Evolutionary conservation across 78 protist genomes (phyloP).

Genomic region (Dictyostelium firmibasis): DNA sequence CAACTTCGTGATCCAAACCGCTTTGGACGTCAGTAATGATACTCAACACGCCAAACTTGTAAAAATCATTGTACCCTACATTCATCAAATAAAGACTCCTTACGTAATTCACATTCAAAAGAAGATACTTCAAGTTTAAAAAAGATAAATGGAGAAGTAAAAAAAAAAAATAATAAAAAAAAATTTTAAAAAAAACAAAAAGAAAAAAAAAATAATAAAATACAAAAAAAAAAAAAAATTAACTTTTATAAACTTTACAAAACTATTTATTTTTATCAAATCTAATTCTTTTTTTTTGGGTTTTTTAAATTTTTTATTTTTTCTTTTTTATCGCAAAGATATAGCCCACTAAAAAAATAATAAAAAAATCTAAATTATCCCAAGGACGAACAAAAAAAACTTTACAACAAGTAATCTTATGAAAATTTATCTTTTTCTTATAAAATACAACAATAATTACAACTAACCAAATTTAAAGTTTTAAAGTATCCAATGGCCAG

Average conservation of each 20-base stretch:
- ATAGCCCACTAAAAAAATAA: too few relatives aligned
- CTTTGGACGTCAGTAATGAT: conserved; percentile 88
- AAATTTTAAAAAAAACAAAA: too few relatives aligned
- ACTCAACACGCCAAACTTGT: conserved; percentile 69
- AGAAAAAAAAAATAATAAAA: background rate
- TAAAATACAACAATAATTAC: too few relatives aligned
- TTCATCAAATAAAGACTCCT: conserved; percentile 80
- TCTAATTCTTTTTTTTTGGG: background rate
- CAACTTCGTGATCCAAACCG: conserved; percentile 96
- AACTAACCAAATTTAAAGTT: too few relatives aligned
- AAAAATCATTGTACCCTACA: conserved; percentile 70
- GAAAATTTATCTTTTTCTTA: too few relatives aligned
- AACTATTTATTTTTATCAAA: background rate
- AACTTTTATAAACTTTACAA: background rate
- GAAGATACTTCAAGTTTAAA: conserved; percentile 66
- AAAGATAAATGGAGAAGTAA: background rate
- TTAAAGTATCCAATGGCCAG: too few relatives aligned
- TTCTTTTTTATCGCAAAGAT: too few relatives aligned
- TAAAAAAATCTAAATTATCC: too few relatives aligned
- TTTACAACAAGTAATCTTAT: too few relatives aligned
- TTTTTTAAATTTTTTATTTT: too few relatives aligned
- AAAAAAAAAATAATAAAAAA: background rate
- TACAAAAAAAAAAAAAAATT: too few relatives aligned
- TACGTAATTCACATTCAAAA: conserved; percentile 84
- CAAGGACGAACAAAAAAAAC: too few relatives aligned